phyloP scores from a whole-genome alignment of 2,329 filamentous ascomycete species.

The Penicillium sp. region DNA sequence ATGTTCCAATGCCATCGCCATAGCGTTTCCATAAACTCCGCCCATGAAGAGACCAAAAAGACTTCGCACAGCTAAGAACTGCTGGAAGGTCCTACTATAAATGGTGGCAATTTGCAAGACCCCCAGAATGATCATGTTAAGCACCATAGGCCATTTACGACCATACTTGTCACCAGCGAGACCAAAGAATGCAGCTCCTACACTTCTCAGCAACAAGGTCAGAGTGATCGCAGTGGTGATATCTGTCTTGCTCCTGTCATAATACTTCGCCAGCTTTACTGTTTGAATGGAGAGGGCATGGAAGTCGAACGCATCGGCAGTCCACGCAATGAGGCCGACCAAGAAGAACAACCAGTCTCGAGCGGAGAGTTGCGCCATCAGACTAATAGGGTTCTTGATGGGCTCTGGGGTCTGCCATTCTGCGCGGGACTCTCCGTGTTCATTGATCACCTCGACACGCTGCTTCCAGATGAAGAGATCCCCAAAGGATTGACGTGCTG shows the following conservation, averaged over 20 bases:
- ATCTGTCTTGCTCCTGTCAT: slow-evolving; percentile 61
- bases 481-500: slow-evolving; percentile 61
- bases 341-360: slow-evolving; percentile 74
- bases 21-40: slow-evolving; percentile 75
- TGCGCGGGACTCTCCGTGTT: slow-evolving; percentile 62
- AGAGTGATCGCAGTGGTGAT: slow-evolving; percentile 64
- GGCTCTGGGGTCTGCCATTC: slow-evolving; percentile 69
- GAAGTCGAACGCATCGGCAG: slow-evolving; percentile 80
- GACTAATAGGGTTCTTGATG: slow-evolving; percentile 67
- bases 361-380: slow-evolving; percentile 62
- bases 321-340: slow-evolving; percentile 74
- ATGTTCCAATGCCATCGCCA: slow-evolving; percentile 75
- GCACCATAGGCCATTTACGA: slow-evolving; percentile 75
- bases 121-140: slow-evolving; percentile 73
- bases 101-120: slow-evolving; percentile 75
- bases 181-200: slow-evolving; percentile 75
- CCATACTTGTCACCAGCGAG: slow-evolving; percentile 76
- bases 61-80: slow-evolving; percentile 72
- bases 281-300: slow-evolving; percentile 78
- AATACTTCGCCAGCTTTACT: slow-evolving; percentile 64
- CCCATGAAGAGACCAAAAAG: slow-evolving; percentile 80
- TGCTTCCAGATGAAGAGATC: slow-evolving; percentile 75
- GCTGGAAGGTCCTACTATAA: slow-evolving; percentile 67
- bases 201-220: slow-evolving; percentile 69
- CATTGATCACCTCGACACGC: slow-evolving; percentile 56